phyloP scores from a whole-genome alignment of 164 flowering plant species.

The Akebia trifoliata region DNA sequence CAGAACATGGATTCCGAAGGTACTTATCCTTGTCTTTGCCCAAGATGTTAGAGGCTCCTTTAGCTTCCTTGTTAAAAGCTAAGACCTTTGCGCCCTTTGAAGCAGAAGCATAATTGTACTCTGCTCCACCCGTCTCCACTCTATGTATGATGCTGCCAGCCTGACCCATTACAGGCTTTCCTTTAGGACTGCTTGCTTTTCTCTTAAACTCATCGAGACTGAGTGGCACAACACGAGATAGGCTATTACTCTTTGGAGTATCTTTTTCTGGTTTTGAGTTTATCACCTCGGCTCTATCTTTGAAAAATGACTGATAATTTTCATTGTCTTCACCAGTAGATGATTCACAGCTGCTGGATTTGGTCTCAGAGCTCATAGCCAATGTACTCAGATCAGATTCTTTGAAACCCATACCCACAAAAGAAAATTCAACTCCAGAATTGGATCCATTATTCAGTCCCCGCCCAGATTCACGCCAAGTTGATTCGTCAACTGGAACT shows the following conservation, averaged over 20 bases:
- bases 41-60: constrained; percentile 80
- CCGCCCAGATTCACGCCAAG: constrained; percentile 34
- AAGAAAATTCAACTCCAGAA: constrained; percentile 13
- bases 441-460: constrained; percentile 15
- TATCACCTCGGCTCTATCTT: constrained; percentile 27
- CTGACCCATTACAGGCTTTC: constrained; percentile 41
- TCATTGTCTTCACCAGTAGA: constrained; percentile 15
- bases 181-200: constrained; percentile 54
- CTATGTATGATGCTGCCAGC: constrained; percentile 59
- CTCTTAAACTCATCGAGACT: constrained; percentile 92
- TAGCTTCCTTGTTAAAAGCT: constrained; percentile 85
- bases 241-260: constrained; percentile 32
- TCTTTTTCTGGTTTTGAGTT: constrained; percentile 30
- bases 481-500: constrained; percentile 23
- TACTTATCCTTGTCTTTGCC: constrained; percentile 90
- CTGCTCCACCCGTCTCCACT: constrained; percentile 80
- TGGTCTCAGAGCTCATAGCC: constrained; percentile 13
- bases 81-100: constrained; percentile 93
- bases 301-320: constrained; percentile 6
- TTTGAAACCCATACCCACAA: constrained; percentile 12
- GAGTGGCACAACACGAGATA: constrained; percentile 47
- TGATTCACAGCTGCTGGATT: constrained; percentile 7
- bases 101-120: constrained; percentile 92
- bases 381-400: constrained; percentile 17
- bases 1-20: constrained; percentile 93